A percentile compares a stretch with the other conserved stretches of the same genome.
These are phyloP conservation scores for Ephemerocybe angulata DNA, from an alignment of 768 basidiomycete genomes.

Conservation along the genomic window DNA sequence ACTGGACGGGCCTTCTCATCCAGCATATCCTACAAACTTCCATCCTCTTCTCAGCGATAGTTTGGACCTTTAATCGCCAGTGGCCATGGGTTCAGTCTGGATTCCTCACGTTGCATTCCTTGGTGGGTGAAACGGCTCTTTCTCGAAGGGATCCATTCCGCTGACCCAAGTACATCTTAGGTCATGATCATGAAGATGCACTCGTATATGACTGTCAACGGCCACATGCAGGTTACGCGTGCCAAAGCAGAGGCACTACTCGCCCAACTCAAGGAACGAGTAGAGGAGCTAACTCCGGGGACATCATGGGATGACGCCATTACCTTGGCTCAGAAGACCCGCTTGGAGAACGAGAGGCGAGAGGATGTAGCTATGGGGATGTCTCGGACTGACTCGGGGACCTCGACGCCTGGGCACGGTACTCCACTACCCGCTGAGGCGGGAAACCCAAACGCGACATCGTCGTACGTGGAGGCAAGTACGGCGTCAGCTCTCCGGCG, in stretches of 20 bases:
- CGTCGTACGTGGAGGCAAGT: background rate
- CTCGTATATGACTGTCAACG: conserved; percentile 87
- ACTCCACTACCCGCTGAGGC: background rate
- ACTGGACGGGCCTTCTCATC: conserved; percentile 68
- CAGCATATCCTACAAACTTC: conserved; percentile 80
- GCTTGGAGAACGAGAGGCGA: background rate
- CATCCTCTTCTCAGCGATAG: conserved; percentile 69
- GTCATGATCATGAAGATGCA: conserved; percentile 96
- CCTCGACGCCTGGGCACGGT: background rate
- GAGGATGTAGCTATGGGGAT: conserved; percentile 1
- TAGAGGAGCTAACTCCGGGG: background rate
- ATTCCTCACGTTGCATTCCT: conserved; percentile 80
- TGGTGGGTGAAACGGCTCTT: conserved; percentile 44
- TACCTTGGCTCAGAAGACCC: background rate
- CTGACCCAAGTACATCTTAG: conserved; percentile 25
- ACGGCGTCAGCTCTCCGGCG: background rate
- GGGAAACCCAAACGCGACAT: conserved; percentile 1
- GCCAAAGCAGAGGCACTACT: conserved; percentile 45
- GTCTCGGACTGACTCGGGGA: background rate
- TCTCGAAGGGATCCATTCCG: background rate
- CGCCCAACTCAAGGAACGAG: conserved; percentile 36
- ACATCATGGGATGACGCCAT: background rate
- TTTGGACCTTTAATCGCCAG: conserved; percentile 88
- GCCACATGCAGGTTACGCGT: conserved; percentile 61
- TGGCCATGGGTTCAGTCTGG: conserved; percentile 99